Percentiles rank a stretch among this genome's conserved stretches.
Conservation (phyloP, 352 stramenopile species). For the Globisporangium recalcitrans region DNA sequence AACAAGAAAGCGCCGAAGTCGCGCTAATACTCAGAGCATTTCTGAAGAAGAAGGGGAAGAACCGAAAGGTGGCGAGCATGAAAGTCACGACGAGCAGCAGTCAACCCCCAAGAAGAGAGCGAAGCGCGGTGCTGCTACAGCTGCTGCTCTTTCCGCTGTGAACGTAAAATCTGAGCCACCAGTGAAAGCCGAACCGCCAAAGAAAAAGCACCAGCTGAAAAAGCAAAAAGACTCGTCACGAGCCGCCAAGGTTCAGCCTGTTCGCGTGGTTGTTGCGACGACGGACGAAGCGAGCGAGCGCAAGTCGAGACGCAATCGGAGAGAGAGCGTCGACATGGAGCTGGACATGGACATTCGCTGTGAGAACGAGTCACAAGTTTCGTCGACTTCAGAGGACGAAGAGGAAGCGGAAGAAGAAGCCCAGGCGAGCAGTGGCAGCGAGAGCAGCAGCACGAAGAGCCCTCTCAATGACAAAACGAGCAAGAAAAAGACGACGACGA, state of each 20-base stretch:
- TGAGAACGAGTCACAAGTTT: constrained; percentile 8
- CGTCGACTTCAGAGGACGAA: constrained; percentile 4
- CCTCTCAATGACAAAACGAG: not conserved
- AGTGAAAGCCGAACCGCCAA: not conserved
- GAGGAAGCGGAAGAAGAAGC: constrained; percentile 14
- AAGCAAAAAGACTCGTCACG: not conserved
- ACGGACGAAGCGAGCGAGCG: constrained; percentile 47
- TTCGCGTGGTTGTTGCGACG: constrained; percentile 46
- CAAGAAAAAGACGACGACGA: not conserved
- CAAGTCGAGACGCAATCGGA: constrained; percentile 25
- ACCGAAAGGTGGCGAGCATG: not conserved
- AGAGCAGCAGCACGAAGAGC: not conserved
- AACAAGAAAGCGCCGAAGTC: not conserved
- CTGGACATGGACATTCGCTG: constrained; percentile 48
- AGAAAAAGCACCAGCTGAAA: not conserved
- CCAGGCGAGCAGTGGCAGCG: constrained; percentile 7
- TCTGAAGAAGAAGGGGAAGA: constrained; percentile 13
- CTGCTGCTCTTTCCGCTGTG: not conserved
- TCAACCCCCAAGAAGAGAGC: constrained; percentile 7
- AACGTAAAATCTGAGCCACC: constrained; percentile 4
- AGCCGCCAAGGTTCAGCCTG: constrained; percentile 5
- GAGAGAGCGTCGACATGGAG: constrained; percentile 45
- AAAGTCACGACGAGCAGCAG: not conserved
- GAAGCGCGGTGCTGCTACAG: not conserved
- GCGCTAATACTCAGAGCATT: not conserved